Percentiles rank a stretch among this genome's conserved stretches.
Evolutionary conservation across 2,329 filamentous ascomycete genomes (phyloP).

Genomic region (Talaromyces pinophilus): DNA sequence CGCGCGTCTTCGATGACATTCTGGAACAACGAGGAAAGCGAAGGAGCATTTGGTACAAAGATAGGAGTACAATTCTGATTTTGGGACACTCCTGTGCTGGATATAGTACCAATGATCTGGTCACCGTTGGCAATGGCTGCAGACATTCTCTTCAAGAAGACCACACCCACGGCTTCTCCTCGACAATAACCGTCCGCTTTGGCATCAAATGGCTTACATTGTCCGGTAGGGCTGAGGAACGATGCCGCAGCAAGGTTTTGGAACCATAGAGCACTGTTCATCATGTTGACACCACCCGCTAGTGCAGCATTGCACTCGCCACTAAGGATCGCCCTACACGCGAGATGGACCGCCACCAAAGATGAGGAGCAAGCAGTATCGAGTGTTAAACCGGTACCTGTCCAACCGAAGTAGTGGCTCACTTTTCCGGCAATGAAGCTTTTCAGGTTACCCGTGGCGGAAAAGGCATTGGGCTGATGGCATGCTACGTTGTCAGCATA

Average conservation of each 20-base stretch:
- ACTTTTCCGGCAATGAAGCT: slow-evolving; percentile 44
- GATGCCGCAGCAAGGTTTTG: slow-evolving; percentile 41
- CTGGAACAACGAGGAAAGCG: slow-evolving; percentile 43
- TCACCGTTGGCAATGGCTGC: slow-evolving; percentile 50
- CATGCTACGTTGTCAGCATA: slow-evolving; percentile 31
- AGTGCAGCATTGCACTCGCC: slow-evolving; percentile 34
- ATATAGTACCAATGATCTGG: slow-evolving; percentile 41
- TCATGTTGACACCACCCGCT: slow-evolving; percentile 30
- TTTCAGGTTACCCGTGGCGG: slow-evolving; percentile 35
- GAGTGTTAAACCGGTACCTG: slow-evolving; percentile 47
- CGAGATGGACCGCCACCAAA: slow-evolving; percentile 41
- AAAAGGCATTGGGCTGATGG: slow-evolving; percentile 27
- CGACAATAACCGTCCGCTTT: slow-evolving; percentile 53
- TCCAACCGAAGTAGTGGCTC: slow-evolving; percentile 34
- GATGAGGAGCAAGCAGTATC: slow-evolving; percentile 52
- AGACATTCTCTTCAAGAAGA: slow-evolving; percentile 54
- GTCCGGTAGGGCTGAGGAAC: slow-evolving; percentile 56
- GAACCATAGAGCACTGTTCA: slow-evolving; percentile 37
- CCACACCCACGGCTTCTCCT: slow-evolving; percentile 52
- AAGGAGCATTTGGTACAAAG: slow-evolving; percentile 35
- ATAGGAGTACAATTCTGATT: slow-evolving; percentile 35
- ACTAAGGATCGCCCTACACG: slow-evolving; percentile 33
- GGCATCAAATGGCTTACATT: slow-evolving; percentile 52
- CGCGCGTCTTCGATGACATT: slow-evolving; percentile 39
- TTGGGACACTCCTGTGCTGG: slow-evolving; percentile 35